Evolutionary conservation across 805 yeast genomes (phyloP).

Genomic region (Candida sithepensis): DNA sequence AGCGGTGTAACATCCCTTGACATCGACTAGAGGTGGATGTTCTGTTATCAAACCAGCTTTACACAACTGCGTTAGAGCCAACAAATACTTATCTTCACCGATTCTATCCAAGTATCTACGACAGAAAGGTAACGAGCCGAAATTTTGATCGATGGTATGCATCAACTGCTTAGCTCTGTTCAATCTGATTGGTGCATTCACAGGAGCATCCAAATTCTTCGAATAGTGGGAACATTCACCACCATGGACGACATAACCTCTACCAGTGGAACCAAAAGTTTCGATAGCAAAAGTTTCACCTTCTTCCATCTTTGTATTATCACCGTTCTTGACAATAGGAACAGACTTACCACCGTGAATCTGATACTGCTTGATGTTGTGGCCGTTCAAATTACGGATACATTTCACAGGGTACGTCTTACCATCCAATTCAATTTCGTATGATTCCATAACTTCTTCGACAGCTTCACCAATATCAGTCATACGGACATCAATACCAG

Average conservation of each 20-base stretch:
- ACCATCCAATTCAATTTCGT: conserved; percentile 89
- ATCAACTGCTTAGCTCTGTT: conserved; percentile 69
- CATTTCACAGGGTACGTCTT: conserved; percentile 80
- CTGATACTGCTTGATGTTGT: conserved; percentile 75
- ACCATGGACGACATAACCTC: conserved; percentile 77
- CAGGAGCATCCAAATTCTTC: conserved; percentile 47
- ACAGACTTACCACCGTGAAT: conserved; percentile 97
- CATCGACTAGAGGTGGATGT: conserved; percentile 88
- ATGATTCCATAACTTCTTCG: conserved; percentile 96
- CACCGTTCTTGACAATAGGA: conserved; percentile 92
- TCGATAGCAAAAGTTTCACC: conserved; percentile 98
- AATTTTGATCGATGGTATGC: conserved; percentile 67
- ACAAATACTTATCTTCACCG: conserved; percentile 87
- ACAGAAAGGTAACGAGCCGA: conserved; percentile 96
- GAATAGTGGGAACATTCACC: conserved; percentile 98
- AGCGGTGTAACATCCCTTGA: conserved; percentile 85
- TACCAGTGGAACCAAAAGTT: conserved; percentile 96
- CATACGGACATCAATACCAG: conserved; percentile 93
- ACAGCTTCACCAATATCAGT: conserved; percentile 95
- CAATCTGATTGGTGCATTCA: conserved; percentile 49
- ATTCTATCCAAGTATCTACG: conserved; percentile 87
- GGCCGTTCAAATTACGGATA: conserved; percentile 92
- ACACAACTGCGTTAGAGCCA: conserved; percentile 82
- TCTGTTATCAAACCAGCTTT: conserved; percentile 86
- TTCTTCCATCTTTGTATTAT: conserved; percentile 97